Conservation (phyloP, 1,284 basidiomycete species). For the Wallemia mellicola region DNA sequence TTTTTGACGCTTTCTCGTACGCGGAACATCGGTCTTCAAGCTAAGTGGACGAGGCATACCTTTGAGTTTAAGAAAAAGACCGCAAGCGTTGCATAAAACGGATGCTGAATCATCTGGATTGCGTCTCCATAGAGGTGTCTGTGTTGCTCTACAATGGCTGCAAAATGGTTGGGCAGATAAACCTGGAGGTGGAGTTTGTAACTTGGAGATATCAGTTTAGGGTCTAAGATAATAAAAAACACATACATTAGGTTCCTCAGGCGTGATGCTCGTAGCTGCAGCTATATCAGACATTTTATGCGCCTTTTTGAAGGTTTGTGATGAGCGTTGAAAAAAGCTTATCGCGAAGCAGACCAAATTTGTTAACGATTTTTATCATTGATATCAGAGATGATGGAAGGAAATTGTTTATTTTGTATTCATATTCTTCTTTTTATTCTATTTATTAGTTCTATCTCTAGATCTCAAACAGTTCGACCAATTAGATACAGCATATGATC, state of each 20-base stretch:
- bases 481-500: too few relatives aligned
- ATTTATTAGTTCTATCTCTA: too few relatives aligned
- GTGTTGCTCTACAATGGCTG: background rate
- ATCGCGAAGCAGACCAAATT: too few relatives aligned
- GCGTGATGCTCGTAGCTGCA: background rate
- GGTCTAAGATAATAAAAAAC: background rate
- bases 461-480: too few relatives aligned
- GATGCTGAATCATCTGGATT: constrained; percentile 9
- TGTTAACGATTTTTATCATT: too few relatives aligned
- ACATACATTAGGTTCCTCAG: background rate
- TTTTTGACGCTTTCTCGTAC: constrained; percentile 11
- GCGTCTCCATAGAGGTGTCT: constrained; percentile 12
- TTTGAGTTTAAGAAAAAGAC: constrained; percentile 14
- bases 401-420: background rate
- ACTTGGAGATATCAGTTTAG: background rate
- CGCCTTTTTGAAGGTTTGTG: background rate
- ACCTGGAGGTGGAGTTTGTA: background rate
- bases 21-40: constrained; percentile 14
- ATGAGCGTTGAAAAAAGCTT: background rate
- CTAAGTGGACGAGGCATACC: constrained; percentile 12
- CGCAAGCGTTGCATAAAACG: constrained; percentile 14
- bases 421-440: background rate
- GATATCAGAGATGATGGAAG: too few relatives aligned
- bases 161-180: background rate
- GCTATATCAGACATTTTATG: background rate